A percentile compares a stretch with the other conserved stretches of the same genome.
Conservation (phyloP, 1,139 yeast genomes). For the Geotrichum siamense region DNA sequence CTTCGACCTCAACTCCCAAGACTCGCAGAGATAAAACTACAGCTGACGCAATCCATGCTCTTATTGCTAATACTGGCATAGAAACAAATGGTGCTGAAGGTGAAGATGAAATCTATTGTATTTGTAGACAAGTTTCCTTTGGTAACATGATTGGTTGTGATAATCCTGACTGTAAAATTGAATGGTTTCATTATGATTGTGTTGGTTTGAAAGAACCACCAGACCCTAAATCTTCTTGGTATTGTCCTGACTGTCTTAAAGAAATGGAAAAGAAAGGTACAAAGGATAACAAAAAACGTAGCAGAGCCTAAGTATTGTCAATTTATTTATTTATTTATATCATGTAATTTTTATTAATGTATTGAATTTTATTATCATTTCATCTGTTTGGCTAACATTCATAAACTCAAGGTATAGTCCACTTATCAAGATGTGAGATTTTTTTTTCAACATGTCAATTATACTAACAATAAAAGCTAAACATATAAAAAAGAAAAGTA, state of each 20-base stretch:
- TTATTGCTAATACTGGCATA: not conserved
- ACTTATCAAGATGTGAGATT: too few relatives aligned
- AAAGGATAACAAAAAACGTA: conserved; percentile 19
- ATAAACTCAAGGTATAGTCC: too few relatives aligned
- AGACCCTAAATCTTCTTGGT: conserved; percentile 38
- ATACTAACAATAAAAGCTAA: too few relatives aligned
- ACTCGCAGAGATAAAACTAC: conserved; percentile 6
- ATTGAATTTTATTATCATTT: too few relatives aligned
- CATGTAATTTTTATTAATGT: not conserved
- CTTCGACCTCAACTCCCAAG: conserved; percentile 9
- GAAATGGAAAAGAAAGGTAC: conserved; percentile 23
- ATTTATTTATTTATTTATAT: conserved; percentile 1
- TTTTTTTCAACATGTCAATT: too few relatives aligned
- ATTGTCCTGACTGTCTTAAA: conserved; percentile 34
- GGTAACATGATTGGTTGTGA: conserved; percentile 95
- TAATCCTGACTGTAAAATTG: conserved; percentile 68
- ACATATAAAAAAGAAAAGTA: too few relatives aligned
- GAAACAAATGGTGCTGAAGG: conserved; percentile 39
- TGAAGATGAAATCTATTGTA: conserved; percentile 58
- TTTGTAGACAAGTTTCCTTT: conserved; percentile 77
- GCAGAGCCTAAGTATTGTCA: conserved; percentile 4
- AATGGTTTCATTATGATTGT: conserved; percentile 79
- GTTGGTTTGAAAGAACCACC: conserved; percentile 54
- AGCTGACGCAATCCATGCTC: conserved; percentile 1
- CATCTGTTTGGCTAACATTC: too few relatives aligned